A percentile compares a stretch with the other conserved stretches of the same genome.
These are phyloP conservation scores for Pseudocercospora ulei DNA, from an alignment of 2,329 filamentous ascomycete species.

Conservation along the genomic window DNA sequence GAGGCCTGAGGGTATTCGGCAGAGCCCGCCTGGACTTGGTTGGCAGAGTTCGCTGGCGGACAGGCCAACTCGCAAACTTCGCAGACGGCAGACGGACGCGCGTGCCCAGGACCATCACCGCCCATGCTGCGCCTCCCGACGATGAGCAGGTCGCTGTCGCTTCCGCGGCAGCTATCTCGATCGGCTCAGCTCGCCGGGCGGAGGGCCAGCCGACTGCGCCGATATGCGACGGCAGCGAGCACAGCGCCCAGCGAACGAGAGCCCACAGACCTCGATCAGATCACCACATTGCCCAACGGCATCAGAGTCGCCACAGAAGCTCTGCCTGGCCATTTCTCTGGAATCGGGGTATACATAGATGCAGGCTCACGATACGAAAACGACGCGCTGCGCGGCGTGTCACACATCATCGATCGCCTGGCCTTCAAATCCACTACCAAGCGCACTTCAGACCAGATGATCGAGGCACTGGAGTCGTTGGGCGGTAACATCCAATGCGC, in stretches of 20 bases:
- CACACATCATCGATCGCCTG: slow-evolving; percentile 89
- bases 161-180: slow-evolving; percentile 27
- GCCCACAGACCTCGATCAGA: slow-evolving; percentile 72
- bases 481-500: slow-evolving; percentile 97
- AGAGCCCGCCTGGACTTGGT: no score
- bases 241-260: slow-evolving; percentile 47
- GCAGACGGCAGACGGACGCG: not conserved
- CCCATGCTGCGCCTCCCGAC: slow-evolving; percentile 9
- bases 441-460: slow-evolving; percentile 69
- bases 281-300: slow-evolving; percentile 85
- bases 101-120: not conserved
- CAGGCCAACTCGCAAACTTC: slow-evolving; percentile 1
- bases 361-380: slow-evolving; percentile 92
- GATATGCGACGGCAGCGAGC: slow-evolving; percentile 28
- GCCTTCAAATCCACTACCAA: slow-evolving; percentile 81
- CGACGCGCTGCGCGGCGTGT: slow-evolving; percentile 71
- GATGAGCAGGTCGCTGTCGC: slow-evolving; percentile 30
- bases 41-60: not conserved
- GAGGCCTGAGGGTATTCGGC: no score
- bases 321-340: slow-evolving; percentile 85
- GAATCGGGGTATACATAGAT: slow-evolving; percentile 90
- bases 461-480: slow-evolving; percentile 75
- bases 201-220: slow-evolving; percentile 15
- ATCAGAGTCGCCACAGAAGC: slow-evolving; percentile 90
- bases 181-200: slow-evolving; percentile 17